Evolutionary conservation across 257 asterid genomes (phyloP).

Genomic region (Solanum clarkiae): DNA sequence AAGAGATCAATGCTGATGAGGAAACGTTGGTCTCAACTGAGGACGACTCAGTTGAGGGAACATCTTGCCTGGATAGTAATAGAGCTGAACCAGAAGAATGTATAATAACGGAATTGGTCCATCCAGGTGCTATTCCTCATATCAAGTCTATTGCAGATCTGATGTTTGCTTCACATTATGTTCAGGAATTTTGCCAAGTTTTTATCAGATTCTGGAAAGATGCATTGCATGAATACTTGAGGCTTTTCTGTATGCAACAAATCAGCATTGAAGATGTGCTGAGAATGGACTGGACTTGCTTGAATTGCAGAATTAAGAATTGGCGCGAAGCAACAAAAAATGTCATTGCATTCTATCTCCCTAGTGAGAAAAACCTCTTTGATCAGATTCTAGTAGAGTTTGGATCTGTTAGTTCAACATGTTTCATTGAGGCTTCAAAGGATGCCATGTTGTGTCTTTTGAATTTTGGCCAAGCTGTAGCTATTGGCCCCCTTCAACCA

Average conservation of each 20-base stretch:
- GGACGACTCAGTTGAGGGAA: constrained; percentile 28
- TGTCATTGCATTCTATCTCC: constrained; percentile 29
- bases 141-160: constrained; percentile 35
- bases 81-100: constrained; percentile 30
- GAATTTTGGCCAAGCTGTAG: constrained; percentile 52
- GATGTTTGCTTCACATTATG: constrained; percentile 42
- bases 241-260: constrained; percentile 18
- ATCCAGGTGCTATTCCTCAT: constrained; percentile 36
- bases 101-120: constrained; percentile 32
- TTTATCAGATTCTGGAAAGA: constrained; percentile 41
- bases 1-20: constrained; percentile 14
- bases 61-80: constrained; percentile 18
- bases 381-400: constrained; percentile 37
- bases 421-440: constrained; percentile 44
- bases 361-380: constrained; percentile 25
- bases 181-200: constrained; percentile 29
- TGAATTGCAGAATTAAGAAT: constrained; percentile 33
- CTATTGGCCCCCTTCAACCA: constrained; percentile 38
- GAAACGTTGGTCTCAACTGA: constrained; percentile 30
- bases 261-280: constrained; percentile 53
- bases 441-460: constrained; percentile 31
- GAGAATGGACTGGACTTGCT: constrained; percentile 46
- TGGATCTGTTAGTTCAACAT: constrained; percentile 14
- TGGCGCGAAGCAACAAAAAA: constrained; percentile 41
- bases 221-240: constrained; percentile 26